Evolutionary conservation across 345 rosid species (phyloP).

Genomic region (Sonneratia alba): DNA sequence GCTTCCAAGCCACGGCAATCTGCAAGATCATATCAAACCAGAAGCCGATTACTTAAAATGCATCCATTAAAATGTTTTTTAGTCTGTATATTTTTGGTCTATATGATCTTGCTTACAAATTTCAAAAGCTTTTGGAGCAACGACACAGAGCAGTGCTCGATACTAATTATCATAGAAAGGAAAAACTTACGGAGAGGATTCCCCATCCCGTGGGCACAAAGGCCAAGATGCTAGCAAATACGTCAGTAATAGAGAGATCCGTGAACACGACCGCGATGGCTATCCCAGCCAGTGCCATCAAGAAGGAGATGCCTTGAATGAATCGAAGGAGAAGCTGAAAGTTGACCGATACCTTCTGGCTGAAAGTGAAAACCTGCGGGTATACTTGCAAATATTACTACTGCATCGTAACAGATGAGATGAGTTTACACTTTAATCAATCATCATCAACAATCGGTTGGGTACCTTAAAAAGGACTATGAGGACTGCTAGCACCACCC

Average conservation of each 20-base stretch:
- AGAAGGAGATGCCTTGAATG: constrained; percentile 67
- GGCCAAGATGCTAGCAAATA: constrained; percentile 76
- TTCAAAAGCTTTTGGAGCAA: too few relatives aligned
- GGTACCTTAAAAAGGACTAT: constrained; percentile 80
- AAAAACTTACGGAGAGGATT: constrained; percentile 65
- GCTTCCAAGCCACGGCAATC: constrained; percentile 97
- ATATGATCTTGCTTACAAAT: too few relatives aligned
- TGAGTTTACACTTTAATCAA: neutral
- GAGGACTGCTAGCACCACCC: constrained; percentile 61
- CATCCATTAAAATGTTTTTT: neutral
- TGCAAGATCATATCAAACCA: constrained; percentile 15
- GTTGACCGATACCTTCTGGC: constrained; percentile 91
- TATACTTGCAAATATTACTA: neutral
- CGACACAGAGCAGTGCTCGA: neutral
- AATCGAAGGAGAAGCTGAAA: constrained; percentile 89
- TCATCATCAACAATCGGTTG: neutral
- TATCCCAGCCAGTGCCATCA: constrained; percentile 71
- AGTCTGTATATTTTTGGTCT: neutral
- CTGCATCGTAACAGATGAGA: constrained; percentile 6
- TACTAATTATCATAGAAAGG: neutral
- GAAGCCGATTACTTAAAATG: neutral
- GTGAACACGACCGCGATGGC: constrained; percentile 49
- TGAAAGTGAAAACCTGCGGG: constrained; percentile 80
- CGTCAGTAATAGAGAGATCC: constrained; percentile 37
- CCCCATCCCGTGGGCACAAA: constrained; percentile 97